Conservation (phyloP, 2,329 filamentous ascomycete species). For the Zymoseptoria pseudotritici region DNA sequence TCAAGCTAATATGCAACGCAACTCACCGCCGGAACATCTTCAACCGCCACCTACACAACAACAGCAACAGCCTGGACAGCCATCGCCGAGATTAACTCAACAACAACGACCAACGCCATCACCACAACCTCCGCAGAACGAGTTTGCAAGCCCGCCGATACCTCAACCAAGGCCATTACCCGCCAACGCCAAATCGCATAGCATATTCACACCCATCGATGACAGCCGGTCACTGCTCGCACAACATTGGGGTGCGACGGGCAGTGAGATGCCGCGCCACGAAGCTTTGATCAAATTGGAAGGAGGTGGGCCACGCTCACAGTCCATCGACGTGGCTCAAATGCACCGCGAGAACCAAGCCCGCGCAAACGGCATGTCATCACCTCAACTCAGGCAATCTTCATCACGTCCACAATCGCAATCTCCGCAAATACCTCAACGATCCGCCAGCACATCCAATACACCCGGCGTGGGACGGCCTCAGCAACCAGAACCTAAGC, state of each 20-base stretch:
- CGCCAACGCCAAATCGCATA: conserved; percentile 61
- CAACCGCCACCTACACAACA: conserved; percentile 31
- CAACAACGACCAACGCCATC: conserved; percentile 34
- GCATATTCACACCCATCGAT: conserved; percentile 96
- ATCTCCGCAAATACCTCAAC: conserved; percentile 34
- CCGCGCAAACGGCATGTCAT: conserved; percentile 40
- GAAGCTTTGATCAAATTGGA: conserved; percentile 40
- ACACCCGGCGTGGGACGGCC: conserved; percentile 68
- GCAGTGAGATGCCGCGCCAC: conserved; percentile 41
- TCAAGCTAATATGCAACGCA: conserved; percentile 45
- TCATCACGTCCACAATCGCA: conserved; percentile 23
- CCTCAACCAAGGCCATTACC: conserved; percentile 59
- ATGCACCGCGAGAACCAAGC: conserved; percentile 43
- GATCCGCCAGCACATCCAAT: conserved; percentile 51
- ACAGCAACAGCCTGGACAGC: conserved; percentile 26
- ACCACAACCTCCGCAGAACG: conserved; percentile 45
- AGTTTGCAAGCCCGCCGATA: conserved; percentile 46
- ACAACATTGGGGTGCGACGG: conserved; percentile 60
- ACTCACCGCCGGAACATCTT: conserved; percentile 18
- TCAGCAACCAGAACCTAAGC: conserved; percentile 57
- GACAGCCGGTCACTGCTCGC: conserved; percentile 82
- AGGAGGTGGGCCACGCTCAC: conserved; percentile 44
- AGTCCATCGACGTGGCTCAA: conserved; percentile 57
- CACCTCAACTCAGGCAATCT: conserved; percentile 31
- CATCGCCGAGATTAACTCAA: conserved; percentile 30